These are phyloP conservation scores for Agroathelia rolfsii DNA, from an alignment of 1,284 basidiomycete species.

Conservation along the genomic window DNA sequence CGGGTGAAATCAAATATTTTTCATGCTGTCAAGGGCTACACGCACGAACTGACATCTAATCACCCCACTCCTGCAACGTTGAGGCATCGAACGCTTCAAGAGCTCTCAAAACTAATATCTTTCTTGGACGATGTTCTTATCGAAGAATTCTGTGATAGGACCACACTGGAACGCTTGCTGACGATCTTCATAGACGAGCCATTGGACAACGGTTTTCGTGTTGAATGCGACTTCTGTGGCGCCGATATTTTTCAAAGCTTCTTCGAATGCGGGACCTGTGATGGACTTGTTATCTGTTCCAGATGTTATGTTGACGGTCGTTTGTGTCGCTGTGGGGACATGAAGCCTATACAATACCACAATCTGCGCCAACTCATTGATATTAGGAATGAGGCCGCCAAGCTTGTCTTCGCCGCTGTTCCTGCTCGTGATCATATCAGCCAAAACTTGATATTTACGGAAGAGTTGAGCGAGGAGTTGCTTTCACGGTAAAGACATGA, in stretches of 20 bases:
- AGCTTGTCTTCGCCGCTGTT: too few relatives aligned
- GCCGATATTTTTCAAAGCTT: constrained; percentile 71
- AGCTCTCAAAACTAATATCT: constrained; percentile 25
- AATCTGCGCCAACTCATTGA: constrained; percentile 27
- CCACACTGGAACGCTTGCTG: constrained; percentile 20
- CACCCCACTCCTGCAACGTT: background rate
- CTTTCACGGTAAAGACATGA: too few relatives aligned
- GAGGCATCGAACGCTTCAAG: constrained; percentile 6
- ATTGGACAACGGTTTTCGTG: constrained; percentile 18
- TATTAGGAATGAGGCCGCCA: constrained; percentile 32
- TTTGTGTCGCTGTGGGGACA: constrained; percentile 44
- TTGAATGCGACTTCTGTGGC: constrained; percentile 68
- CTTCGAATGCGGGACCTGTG: constrained; percentile 53
- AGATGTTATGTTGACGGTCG: constrained; percentile 70
- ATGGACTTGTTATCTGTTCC: constrained; percentile 49
- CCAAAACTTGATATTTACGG: constrained; percentile 1
- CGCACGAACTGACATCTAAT: constrained; percentile 17
- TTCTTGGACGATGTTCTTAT: constrained; percentile 51
- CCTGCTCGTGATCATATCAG: constrained; percentile 13
- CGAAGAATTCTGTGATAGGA: constrained; percentile 39
- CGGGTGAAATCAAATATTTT: constrained; percentile 56
- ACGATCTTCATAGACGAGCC: constrained; percentile 11
- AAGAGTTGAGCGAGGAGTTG: too few relatives aligned
- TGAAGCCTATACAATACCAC: constrained; percentile 49
- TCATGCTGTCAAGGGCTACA: constrained; percentile 35